Evolutionary conservation across 768 basidiomycete genomes (phyloP).

Genomic region (Cantharellus cinnabarinus): DNA sequence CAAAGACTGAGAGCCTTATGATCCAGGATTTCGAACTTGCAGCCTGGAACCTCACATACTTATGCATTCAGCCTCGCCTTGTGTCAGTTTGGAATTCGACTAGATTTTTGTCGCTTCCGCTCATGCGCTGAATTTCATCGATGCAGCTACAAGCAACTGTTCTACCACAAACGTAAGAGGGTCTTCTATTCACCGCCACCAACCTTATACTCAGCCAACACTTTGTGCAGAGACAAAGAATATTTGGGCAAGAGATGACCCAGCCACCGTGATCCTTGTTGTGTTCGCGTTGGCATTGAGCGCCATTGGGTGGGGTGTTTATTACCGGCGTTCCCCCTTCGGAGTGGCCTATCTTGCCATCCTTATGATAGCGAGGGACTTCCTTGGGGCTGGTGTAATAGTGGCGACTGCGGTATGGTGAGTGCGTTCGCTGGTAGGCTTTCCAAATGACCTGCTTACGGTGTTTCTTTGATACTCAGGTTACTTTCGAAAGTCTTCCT

Average conservation of each 20-base stretch:
- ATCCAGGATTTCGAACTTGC: constrained; percentile 88
- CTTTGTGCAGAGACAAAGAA: constrained; percentile 72
- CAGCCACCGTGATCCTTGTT: constrained; percentile 80
- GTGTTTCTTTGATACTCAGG: constrained; percentile 36
- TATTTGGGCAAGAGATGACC: constrained; percentile 94
- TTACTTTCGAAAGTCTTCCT: constrained; percentile 9
- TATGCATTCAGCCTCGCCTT: constrained; percentile 78
- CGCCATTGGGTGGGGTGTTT: neutral
- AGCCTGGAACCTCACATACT: constrained; percentile 86
- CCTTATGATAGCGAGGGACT: constrained; percentile 78
- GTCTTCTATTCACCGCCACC: neutral
- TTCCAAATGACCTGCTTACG: neutral
- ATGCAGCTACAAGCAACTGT: constrained; percentile 9
- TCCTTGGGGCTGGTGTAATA: constrained; percentile 54
- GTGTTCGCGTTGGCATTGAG: constrained; percentile 41
- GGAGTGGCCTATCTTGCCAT: constrained; percentile 35
- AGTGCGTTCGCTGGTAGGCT: constrained; percentile 4
- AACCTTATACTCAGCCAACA: neutral
- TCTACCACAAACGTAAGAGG: neutral
- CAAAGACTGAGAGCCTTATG: neutral
- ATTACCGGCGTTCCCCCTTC: neutral
- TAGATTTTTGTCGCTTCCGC: neutral
- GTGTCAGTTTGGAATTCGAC: constrained; percentile 35
- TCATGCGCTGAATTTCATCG: neutral
- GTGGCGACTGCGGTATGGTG: constrained; percentile 64